Conservation (phyloP, 1,284 basidiomycete genomes). For the Paramarasmius palmivorus region DNA sequence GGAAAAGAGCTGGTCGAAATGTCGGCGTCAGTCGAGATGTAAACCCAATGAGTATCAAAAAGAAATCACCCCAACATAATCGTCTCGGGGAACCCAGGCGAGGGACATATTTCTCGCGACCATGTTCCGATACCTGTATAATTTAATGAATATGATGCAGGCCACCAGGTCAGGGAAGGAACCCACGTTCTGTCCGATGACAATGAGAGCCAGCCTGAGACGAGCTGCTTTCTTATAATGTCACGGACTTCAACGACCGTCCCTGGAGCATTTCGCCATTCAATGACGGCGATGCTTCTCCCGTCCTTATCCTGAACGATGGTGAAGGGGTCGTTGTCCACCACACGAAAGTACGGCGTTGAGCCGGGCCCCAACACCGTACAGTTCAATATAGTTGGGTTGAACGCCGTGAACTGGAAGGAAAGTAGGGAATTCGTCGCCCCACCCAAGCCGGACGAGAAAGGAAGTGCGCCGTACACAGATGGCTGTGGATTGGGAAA, state of each 20-base stretch:
- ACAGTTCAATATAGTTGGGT: background rate
- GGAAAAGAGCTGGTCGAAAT: conserved; percentile 35
- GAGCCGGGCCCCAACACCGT: background rate
- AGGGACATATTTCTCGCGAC: conserved; percentile 36
- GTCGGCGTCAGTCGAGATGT: conserved; percentile 10
- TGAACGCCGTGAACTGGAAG: background rate
- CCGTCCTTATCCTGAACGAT: background rate
- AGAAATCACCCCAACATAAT: conserved; percentile 37
- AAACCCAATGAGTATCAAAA: background rate
- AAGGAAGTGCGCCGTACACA: background rate
- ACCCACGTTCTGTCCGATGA: conserved; percentile 25
- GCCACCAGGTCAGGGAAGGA: background rate
- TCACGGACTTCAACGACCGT: conserved; percentile 23
- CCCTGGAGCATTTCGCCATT: conserved; percentile 25
- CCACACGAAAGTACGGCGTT: background rate
- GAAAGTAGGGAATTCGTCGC: background rate
- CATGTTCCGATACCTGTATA: conserved; percentile 35
- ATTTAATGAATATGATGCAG: conserved; percentile 13
- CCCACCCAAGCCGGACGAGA: background rate
- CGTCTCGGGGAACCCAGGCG: conserved; percentile 39
- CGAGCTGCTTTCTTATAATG: conserved; percentile 22
- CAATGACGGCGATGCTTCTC: conserved; percentile 14
- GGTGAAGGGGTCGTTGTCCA: background rate
- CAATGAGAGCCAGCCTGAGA: conserved; percentile 24
- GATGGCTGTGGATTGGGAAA: background rate